phyloP scores from a whole-genome alignment of 1,139 yeast genomes.

The Yamadazyma diospyri region DNA sequence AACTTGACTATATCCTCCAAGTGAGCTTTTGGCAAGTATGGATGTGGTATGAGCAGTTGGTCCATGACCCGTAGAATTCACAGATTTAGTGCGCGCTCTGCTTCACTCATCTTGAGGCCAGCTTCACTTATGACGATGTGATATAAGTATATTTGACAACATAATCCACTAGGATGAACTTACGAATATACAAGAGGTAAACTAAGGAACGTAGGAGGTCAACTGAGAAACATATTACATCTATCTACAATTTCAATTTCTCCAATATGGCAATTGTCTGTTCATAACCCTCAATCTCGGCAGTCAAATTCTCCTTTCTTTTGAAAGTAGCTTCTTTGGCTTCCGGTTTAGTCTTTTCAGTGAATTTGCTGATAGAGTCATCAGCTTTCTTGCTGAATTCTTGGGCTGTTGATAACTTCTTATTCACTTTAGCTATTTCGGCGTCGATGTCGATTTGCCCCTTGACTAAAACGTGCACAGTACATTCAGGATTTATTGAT shows the following conservation, averaged over 20 bases:
- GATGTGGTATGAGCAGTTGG: too few species aligned
- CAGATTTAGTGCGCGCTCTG: too few species aligned
- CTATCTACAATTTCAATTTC: conserved; percentile 64
- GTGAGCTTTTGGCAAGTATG: conserved; percentile 6
- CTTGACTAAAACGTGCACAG: conserved; percentile 87
- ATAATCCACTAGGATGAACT: too few species aligned
- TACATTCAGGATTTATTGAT: conserved; percentile 74
- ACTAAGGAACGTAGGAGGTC: too few species aligned
- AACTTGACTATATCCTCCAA: conserved; percentile 7
- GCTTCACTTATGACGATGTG: too few species aligned
- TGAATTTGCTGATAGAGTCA: conserved; percentile 64
- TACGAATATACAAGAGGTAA: too few species aligned
- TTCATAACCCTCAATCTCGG: conserved; percentile 85
- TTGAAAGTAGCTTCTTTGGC: conserved; percentile 75
- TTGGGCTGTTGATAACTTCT: conserved; percentile 63
- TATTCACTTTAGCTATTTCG: conserved; percentile 78
- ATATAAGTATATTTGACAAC: too few species aligned
- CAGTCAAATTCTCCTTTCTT: conserved; percentile 66
- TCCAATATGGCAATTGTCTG: conserved; percentile 74
- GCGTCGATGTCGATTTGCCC: conserved; percentile 92
- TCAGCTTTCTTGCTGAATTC: conserved; percentile 43
- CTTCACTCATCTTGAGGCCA: too few species aligned
- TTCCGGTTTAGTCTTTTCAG: conserved; percentile 75
- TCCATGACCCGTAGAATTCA: too few species aligned
- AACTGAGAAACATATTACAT: too few species aligned